Evolutionary conservation across 192 early-diverging fungal species (phyloP).

Genomic region (Irineochytrium annulatum): DNA sequence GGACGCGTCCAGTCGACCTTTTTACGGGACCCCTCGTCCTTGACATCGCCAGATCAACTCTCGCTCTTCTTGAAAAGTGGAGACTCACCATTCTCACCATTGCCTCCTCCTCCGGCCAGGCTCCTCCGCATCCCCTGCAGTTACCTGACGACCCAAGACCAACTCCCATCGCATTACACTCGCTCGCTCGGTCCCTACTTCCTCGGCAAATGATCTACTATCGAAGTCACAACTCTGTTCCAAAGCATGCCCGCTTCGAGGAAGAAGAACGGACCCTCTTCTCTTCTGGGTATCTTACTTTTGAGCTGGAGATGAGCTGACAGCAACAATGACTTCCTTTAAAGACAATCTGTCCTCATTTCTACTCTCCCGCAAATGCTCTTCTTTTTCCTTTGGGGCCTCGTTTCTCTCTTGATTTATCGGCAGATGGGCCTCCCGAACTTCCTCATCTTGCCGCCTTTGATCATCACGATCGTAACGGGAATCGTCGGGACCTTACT

Average conservation of each 20-base stretch:
- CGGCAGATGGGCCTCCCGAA: neutral
- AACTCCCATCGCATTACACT: too few relatives aligned
- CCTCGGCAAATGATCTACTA: too few relatives aligned
- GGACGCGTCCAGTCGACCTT: too few relatives aligned
- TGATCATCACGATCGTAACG: neutral
- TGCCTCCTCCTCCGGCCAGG: too few relatives aligned
- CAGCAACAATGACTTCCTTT: neutral
- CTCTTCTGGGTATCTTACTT: neutral
- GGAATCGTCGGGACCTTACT: neutral
- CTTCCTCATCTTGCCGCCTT: neutral
- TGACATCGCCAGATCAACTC: too few relatives aligned
- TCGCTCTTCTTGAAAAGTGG: too few relatives aligned
- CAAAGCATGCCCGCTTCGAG: neutral
- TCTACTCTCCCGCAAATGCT: neutral
- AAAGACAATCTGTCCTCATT: neutral
- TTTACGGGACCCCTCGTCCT: too few relatives aligned
- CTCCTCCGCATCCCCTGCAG: too few relatives aligned
- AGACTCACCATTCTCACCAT: too few relatives aligned
- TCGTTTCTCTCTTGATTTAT: neutral
- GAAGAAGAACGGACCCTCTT: neutral
- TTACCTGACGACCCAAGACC: too few relatives aligned
- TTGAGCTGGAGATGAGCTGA: neutral
- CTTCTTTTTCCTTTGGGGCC: neutral
- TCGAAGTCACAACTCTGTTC: neutral
- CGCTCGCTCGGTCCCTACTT: too few relatives aligned